Percentiles rank a stretch among this genome's conserved stretches.
These are phyloP conservation scores for Lentinula sp. DNA, from an alignment of 768 basidiomycete genomes.

Conservation along the genomic window DNA sequence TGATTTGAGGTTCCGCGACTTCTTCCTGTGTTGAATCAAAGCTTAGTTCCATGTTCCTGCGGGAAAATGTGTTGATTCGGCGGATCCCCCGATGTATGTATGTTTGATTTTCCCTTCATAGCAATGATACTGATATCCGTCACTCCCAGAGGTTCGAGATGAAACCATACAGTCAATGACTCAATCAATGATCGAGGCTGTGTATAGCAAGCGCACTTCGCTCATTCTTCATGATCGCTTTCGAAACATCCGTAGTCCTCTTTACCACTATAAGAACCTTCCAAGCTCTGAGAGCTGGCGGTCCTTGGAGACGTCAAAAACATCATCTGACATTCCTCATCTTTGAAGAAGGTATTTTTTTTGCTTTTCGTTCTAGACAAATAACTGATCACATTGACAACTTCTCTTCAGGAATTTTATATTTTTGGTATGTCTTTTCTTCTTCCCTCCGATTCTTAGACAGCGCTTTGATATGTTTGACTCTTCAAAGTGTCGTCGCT, in stretches of 20 bases:
- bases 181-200: background rate
- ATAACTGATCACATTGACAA: background rate
- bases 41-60: slow-evolving; percentile 15
- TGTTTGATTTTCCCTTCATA: background rate
- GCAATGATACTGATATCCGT: background rate
- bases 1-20: background rate
- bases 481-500: background rate
- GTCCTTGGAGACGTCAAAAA: slow-evolving; percentile 6
- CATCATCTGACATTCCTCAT: background rate
- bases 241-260: slow-evolving; percentile 11
- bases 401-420: background rate
- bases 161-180: background rate
- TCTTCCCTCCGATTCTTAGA: background rate
- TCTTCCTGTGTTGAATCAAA: background rate
- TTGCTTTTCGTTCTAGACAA: background rate
- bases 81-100: slow-evolving; percentile 11
- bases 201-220: slow-evolving; percentile 10
- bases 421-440: background rate
- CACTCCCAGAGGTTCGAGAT: background rate
- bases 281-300: slow-evolving; percentile 11
- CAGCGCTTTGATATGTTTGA: background rate
- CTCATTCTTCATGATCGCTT: slow-evolving; percentile 13
- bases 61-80: slow-evolving; percentile 12
- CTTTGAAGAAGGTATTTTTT: slow-evolving; percentile 1
- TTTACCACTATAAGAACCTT: slow-evolving; percentile 13